phyloP scores from a whole-genome alignment of 2,329 filamentous ascomycete species.

The Penicillium sp. region DNA sequence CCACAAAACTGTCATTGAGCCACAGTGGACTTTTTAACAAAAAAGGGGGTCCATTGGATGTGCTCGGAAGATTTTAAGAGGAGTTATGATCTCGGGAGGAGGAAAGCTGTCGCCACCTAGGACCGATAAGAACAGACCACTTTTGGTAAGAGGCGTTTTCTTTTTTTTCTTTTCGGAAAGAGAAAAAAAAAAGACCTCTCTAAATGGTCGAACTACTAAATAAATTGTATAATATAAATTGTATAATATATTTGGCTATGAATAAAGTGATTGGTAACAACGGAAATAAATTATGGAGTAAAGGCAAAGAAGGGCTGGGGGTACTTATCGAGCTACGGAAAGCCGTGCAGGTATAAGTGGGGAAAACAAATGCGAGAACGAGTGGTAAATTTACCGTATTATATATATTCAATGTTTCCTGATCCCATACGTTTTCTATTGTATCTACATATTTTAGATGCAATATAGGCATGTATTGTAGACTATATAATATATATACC shows the following conservation, averaged over 20 bases:
- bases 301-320: constrained; percentile 9
- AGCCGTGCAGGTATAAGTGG: constrained; percentile 15
- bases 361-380: constrained; percentile 3
- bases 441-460: no score
- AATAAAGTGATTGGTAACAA: constrained; percentile 23
- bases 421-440: background rate
- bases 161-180: constrained; percentile 2
- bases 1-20: constrained; percentile 22
- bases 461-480: background rate
- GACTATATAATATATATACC: no score
- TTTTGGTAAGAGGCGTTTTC: background rate
- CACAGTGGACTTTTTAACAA: constrained; percentile 15
- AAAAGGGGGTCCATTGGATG: constrained; percentile 3
- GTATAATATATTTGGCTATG: background rate
- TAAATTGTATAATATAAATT: background rate
- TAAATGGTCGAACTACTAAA: background rate
- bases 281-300: constrained; percentile 19
- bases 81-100: background rate
- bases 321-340: constrained; percentile 10
- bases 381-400: background rate
- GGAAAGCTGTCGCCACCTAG: constrained; percentile 17
- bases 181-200: background rate
- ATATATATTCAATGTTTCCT: background rate
- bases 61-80: constrained; percentile 15
- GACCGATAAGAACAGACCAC: constrained; percentile 19